These are phyloP conservation scores for Pythium folliculosum DNA, from an alignment of 352 stramenopile genomes.

Conservation along the genomic window DNA sequence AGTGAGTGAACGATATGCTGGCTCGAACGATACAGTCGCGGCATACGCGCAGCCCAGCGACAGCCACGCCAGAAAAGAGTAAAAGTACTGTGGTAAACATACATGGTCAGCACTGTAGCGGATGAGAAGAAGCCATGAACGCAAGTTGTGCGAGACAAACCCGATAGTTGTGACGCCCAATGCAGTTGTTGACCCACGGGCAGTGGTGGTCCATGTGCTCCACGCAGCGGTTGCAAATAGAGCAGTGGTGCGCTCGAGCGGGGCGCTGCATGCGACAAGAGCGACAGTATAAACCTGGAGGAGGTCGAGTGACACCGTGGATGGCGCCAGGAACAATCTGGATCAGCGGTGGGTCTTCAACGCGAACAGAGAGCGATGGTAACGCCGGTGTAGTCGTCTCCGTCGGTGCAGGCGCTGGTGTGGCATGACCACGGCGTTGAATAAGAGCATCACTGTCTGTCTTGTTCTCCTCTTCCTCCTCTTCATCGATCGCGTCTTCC, in stretches of 20 bases:
- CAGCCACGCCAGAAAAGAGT: conserved; percentile 75
- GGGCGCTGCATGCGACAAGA: conserved; percentile 33
- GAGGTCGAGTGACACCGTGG: not conserved
- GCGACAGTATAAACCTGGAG: conserved; percentile 22
- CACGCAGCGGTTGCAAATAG: conserved; percentile 88
- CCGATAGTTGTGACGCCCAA: conserved; percentile 95
- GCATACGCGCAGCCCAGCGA: conserved; percentile 58
- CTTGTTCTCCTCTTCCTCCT: conserved; percentile 21
- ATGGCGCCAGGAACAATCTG: conserved; percentile 6
- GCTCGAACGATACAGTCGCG: conserved; percentile 52
- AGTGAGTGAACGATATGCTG: conserved; percentile 57
- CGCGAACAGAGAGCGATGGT: conserved; percentile 2
- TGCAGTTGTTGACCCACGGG: conserved; percentile 98
- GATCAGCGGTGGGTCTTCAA: conserved; percentile 20
- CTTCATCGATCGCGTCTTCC: conserved; percentile 26
- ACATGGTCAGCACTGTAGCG: not conserved
- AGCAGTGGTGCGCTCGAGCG: conserved; percentile 56
- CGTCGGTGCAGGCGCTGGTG: not conserved
- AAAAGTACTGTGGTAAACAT: conserved; percentile 58
- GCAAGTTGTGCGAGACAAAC: conserved; percentile 20
- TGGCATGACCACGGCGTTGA: conserved; percentile 4
- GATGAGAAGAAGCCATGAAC: no score
- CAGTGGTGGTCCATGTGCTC: conserved; percentile 98
- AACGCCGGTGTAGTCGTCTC: not conserved
- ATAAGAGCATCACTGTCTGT: conserved; percentile 21